Evolutionary conservation across 2,329 filamentous ascomycete genomes (phyloP).

Genomic region (Cercospora sojina): DNA sequence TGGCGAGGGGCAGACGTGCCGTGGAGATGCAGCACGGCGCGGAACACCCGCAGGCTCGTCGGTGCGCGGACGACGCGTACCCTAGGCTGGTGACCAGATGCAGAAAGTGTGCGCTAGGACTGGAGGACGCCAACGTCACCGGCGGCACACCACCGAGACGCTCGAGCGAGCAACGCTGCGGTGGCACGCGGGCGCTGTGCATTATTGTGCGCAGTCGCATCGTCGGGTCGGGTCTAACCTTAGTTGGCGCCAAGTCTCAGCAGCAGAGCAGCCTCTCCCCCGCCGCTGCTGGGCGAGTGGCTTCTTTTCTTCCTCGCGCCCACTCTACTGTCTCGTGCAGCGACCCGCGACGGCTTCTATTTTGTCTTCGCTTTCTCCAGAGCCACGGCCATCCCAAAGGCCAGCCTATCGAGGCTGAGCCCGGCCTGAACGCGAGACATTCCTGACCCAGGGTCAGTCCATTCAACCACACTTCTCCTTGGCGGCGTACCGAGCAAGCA

Average conservation of each 20-base stretch:
- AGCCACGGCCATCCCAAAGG: constrained; percentile 13
- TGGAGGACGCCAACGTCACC: not conserved
- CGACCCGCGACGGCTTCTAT: constrained; percentile 10
- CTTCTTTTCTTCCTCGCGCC: constrained; percentile 2
- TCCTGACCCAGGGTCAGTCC: constrained; percentile 10
- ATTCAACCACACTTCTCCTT: not conserved
- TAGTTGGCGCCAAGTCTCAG: not conserved
- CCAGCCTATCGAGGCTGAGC: constrained; percentile 15
- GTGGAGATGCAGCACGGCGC: not conserved
- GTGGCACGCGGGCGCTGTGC: not conserved
- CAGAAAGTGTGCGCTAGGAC: not conserved
- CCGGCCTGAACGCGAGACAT: constrained; percentile 15
- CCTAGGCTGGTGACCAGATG: not conserved
- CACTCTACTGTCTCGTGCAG: not conserved
- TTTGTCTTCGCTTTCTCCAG: constrained; percentile 7
- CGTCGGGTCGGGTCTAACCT: not conserved
- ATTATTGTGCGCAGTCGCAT: not conserved
- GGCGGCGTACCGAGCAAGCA: constrained; percentile 7
- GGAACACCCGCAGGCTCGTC: not conserved
- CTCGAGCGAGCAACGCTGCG: not conserved
- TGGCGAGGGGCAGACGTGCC: not conserved
- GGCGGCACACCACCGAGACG: not conserved
- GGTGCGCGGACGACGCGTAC: not conserved
- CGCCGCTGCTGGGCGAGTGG: not conserved
- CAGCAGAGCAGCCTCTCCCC: not conserved